These are phyloP conservation scores for Colletotrichum abscissum DNA, from an alignment of 2,329 filamentous ascomycete genomes.

Conservation along the genomic window DNA sequence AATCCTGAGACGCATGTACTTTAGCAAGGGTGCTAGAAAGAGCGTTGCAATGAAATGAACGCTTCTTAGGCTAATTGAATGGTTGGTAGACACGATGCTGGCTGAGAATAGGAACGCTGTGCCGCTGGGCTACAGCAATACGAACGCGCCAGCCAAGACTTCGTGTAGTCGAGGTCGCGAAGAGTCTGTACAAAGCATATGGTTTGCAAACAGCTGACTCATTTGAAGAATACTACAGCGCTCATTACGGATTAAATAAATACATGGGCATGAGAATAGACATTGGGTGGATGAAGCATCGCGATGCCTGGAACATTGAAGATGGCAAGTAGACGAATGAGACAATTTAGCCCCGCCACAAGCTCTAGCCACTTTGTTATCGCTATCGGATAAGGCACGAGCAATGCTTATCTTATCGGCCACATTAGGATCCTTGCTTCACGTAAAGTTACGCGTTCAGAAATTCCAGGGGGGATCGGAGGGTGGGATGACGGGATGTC, in stretches of 20 bases:
- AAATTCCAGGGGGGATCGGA: not conserved
- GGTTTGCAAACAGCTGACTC: not conserved
- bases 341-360: not conserved
- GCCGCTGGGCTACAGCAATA: slow-evolving; percentile 18
- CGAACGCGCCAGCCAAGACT: not conserved
- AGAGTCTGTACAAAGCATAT: not conserved
- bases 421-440: slow-evolving; percentile 14
- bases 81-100: not conserved
- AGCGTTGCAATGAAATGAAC: not conserved
- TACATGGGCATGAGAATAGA: not conserved
- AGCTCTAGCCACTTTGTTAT: not conserved
- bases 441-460: slow-evolving; percentile 5
- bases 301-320: not conserved
- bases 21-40: not conserved
- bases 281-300: not conserved
- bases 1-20: not conserved
- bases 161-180: not conserved
- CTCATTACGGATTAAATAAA: not conserved
- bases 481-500: slow-evolving; percentile 8
- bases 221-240: too few species aligned
- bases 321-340: not conserved
- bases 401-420: not conserved
- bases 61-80: slow-evolving; percentile 3
- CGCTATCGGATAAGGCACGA: not conserved
- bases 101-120: slow-evolving; percentile 11